These are phyloP conservation scores for Lachancea dasiensis DNA, from an alignment of 805 yeast genomes.

Conservation along the genomic window DNA sequence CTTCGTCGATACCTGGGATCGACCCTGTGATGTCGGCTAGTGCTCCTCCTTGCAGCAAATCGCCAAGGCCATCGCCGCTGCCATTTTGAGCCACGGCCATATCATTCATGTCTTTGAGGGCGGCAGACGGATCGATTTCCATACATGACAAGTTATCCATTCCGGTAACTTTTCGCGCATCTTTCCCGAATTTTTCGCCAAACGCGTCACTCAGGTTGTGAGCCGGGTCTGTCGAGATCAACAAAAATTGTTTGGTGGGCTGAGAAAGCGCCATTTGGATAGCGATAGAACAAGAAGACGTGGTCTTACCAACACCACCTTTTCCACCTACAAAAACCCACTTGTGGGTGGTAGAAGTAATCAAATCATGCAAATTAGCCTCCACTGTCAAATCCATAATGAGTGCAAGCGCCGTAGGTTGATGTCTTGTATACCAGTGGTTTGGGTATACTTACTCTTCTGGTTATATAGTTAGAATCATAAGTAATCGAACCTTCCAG, in stretches of 20 bases:
- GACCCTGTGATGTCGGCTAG: constrained; percentile 82
- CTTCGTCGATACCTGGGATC: constrained; percentile 98
- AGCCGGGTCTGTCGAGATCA: constrained; percentile 98
- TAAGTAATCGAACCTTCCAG: no score
- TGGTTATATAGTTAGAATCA: no score
- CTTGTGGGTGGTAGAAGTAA: constrained; percentile 64
- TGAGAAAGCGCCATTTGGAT: constrained; percentile 84
- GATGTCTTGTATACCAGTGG: no score
- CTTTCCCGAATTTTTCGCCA: constrained; percentile 96
- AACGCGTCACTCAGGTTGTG: constrained; percentile 97
- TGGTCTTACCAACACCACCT: constrained; percentile 99
- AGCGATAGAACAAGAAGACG: constrained; percentile 93
- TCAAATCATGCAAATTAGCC: constrained; percentile 63
- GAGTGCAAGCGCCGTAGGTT: not conserved
- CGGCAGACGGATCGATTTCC: constrained; percentile 97
- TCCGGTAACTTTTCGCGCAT: constrained; percentile 90
- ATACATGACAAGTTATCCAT: constrained; percentile 84
- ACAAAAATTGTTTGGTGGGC: constrained; percentile 71
- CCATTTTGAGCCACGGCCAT: constrained; percentile 35
- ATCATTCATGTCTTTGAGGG: constrained; percentile 79
- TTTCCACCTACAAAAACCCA: constrained; percentile 99
- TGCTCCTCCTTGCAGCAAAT: constrained; percentile 34
- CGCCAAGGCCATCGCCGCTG: constrained; percentile 36
- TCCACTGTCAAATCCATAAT: constrained; percentile 55
- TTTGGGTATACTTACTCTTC: no score